A percentile compares a stretch with the other conserved stretches of the same genome.
phyloP scores from a whole-genome alignment of 768 basidiomycete species.

The Lyophyllum semitale region DNA sequence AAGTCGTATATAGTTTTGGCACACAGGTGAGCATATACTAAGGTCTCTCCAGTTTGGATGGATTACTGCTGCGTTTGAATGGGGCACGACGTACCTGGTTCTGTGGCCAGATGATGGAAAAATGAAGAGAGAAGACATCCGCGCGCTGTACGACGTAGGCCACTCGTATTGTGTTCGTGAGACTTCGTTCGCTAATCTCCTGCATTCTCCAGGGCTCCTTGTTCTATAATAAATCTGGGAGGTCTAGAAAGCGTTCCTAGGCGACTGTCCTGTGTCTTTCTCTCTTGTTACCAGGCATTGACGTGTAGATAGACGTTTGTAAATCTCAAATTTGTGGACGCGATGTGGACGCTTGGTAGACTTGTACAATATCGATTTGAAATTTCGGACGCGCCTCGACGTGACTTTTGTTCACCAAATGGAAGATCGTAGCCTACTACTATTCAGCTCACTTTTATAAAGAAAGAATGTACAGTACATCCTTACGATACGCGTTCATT shows the following conservation, averaged over 20 bases:
- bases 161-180: background rate
- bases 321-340: too few relatives aligned
- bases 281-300: background rate
- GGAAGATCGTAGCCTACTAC: too few relatives aligned
- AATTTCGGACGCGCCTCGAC: too few relatives aligned
- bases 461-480: too few relatives aligned
- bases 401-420: too few relatives aligned
- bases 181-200: background rate
- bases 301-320: too few relatives aligned
- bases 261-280: background rate
- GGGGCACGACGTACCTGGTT: constrained; percentile 40
- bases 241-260: constrained; percentile 1
- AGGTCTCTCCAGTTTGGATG: constrained; percentile 39
- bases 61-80: constrained; percentile 41
- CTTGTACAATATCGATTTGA: too few relatives aligned
- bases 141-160: constrained; percentile 40
- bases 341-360: too few relatives aligned
- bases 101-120: constrained; percentile 37
- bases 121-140: constrained; percentile 41
- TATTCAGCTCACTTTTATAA: too few relatives aligned
- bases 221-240: constrained; percentile 35
- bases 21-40: background rate
- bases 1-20: constrained; percentile 2
- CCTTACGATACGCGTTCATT: too few relatives aligned
- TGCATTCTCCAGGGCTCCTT: constrained; percentile 29